Evolutionary conservation across 2,329 filamentous ascomycete species (phyloP).

Genomic region (Talaromyces sp.): DNA sequence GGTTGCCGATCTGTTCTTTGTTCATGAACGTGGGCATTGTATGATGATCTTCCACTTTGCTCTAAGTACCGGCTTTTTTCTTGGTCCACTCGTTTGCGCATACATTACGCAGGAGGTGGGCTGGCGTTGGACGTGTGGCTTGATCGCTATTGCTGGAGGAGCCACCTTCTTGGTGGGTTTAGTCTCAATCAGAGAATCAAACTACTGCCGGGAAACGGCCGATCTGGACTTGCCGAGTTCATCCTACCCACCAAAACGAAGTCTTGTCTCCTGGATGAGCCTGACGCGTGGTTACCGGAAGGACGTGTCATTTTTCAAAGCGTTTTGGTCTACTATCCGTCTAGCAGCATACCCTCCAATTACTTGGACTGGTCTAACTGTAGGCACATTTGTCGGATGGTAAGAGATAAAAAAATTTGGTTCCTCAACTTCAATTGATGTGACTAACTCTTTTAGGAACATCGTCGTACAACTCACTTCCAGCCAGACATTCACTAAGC

Average conservation of each 20-base stretch:
- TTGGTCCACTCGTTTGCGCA: conserved; percentile 27
- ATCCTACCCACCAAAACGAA: neutral
- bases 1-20: conserved; percentile 36
- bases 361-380: conserved; percentile 27
- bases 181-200: neutral
- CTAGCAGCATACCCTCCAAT: conserved; percentile 26
- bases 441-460: conserved; percentile 23
- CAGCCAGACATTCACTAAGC: conserved; percentile 25
- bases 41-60: conserved; percentile 41
- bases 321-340: conserved; percentile 24
- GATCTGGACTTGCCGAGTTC: neutral
- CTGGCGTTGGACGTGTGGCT: neutral
- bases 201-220: neutral
- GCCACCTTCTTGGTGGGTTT: neutral
- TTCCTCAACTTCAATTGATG: too few relatives aligned
- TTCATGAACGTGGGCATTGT: conserved; percentile 33
- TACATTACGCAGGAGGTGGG: neutral
- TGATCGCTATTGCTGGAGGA: neutral
- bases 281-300: conserved; percentile 20
- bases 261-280: neutral
- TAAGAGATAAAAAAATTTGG: neutral
- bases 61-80: conserved; percentile 34
- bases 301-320: conserved; percentile 25
- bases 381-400: conserved; percentile 23
- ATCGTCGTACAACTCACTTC: conserved; percentile 30